A percentile compares a stretch with the other conserved stretches of the same genome.
These are phyloP conservation scores for Dorcoceras hygrometricum DNA, from an alignment of 257 asterid species.

Conservation along the genomic window DNA sequence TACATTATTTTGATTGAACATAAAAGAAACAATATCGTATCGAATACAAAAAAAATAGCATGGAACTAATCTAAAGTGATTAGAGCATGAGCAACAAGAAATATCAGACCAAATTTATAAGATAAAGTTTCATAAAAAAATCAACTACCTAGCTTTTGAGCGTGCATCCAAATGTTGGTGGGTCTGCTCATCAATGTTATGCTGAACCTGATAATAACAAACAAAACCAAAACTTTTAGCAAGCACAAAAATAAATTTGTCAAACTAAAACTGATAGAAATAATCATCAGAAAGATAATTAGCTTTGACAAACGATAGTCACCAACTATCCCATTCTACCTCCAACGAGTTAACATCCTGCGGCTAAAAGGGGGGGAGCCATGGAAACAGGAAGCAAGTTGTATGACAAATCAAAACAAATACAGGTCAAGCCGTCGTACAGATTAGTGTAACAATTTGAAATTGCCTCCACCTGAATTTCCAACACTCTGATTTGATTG, in stretches of 20 bases:
- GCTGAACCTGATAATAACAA: slow-evolving; percentile 41
- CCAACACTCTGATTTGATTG: slow-evolving; percentile 1
- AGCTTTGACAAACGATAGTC: neutral
- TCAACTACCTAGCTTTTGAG: slow-evolving; percentile 51
- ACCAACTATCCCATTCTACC: neutral
- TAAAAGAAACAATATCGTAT: neutral
- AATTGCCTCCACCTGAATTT: slow-evolving; percentile 1
- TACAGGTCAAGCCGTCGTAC: neutral
- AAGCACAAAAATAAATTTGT: neutral
- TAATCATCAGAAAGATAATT: slow-evolving; percentile 11
- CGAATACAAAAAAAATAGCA: neutral
- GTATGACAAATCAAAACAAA: neutral
- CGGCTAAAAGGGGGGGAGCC: neutral
- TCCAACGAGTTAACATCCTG: neutral
- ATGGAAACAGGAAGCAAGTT: neutral
- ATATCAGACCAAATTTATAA: slow-evolving; percentile 8
- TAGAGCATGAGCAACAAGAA: slow-evolving; percentile 1
- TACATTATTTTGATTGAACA: neutral
- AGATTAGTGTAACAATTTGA: slow-evolving; percentile 1
- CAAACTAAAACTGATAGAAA: slow-evolving; percentile 7
- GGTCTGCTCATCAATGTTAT: slow-evolving; percentile 51
- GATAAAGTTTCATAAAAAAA: slow-evolving; percentile 8
- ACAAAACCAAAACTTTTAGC: neutral
- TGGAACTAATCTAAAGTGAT: neutral
- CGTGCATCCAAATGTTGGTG: slow-evolving; percentile 63